Conservation (phyloP, 2,329 filamentous ascomycete species). For the Colletotrichum truncatum region DNA sequence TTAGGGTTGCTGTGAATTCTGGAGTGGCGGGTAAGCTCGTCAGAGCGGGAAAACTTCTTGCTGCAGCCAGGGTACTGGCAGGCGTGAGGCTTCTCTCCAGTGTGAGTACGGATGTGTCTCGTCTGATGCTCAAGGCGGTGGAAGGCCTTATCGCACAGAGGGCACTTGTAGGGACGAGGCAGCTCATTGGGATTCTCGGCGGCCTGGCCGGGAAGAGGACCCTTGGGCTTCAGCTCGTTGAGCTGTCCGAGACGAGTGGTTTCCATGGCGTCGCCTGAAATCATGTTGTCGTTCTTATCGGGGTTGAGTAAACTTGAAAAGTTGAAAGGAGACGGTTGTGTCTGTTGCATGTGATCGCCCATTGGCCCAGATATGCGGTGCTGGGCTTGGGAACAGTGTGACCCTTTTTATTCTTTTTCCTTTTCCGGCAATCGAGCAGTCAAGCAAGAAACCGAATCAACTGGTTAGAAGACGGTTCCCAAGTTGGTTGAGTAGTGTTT, state of each 20-base stretch:
- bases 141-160: slow-evolving; percentile 97
- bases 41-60: slow-evolving; percentile 95
- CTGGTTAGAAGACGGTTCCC: background rate
- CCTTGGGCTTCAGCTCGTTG: slow-evolving; percentile 64
- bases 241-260: slow-evolving; percentile 24
- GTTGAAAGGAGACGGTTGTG: slow-evolving; percentile 73
- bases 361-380: slow-evolving; percentile 30
- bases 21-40: slow-evolving; percentile 96
- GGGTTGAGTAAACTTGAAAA: slow-evolving; percentile 81
- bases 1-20: slow-evolving; percentile 99
- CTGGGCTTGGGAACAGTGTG: background rate
- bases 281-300: slow-evolving; percentile 26
- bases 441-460: background rate
- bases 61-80: slow-evolving; percentile 96
- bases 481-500: background rate
- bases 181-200: slow-evolving; percentile 74
- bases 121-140: slow-evolving; percentile 96
- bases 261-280: slow-evolving; percentile 25
- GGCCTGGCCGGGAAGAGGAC: slow-evolving; percentile 67
- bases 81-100: slow-evolving; percentile 96
- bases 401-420: background rate
- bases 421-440: background rate
- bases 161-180: slow-evolving; percentile 97
- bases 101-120: slow-evolving; percentile 93
- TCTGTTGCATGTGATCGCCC: slow-evolving; percentile 77